Base-by-base conservation (phyloP, 2,329 filamentous ascomycete species). In the Davidsoniella eucalypti region DNA sequence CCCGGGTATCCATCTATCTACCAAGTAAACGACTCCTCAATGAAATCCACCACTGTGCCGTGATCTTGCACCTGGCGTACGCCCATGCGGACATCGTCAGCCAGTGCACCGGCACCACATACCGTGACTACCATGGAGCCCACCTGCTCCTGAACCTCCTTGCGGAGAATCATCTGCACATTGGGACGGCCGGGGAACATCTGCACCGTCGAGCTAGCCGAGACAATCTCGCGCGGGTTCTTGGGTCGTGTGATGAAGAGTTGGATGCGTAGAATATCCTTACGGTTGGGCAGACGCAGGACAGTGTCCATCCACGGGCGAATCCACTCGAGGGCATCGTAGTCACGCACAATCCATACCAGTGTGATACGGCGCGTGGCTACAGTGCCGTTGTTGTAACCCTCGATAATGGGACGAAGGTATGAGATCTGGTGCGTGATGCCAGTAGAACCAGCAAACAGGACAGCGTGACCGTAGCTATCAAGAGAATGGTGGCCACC, bases 351-450 rank as follows among this genome's bases (percentile, higher is more conserved):
- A 60, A 94, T 82, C 92, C 92, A 96, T 54, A 95, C 78, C 6
- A 96, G 77, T 1, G 82, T 85, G 44, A 96, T 68, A 39, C 82
- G 79, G 47, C 87, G 81, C 3, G 86, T 87, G 4, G 90, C 87
- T 37, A 87, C 79, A 1, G 80, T 87, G 53, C 78, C 76, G 1
- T 76, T 69, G 49, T 78, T 76, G 63, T 75, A 82, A 3, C 82
- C 82, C 49, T 78, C 67, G 52, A 90, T 73, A 4, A 90, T 69
- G 47, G 92, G 82, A 50, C 80, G 81, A 7, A 95, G 75, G 63
- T 93, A 94, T 33, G 87, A 85, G 26, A 96, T 77, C 62, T 94
- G 87, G 63, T 96, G 90, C 1, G 90, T 94, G 65, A 98, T 96
- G 55, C 92, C 92, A 4, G 92, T 87, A 52, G 90, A 86, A 51